Evolutionary conservation across 371 early-diverging fungal genomes (phyloP).

Genomic region (Dinochytrium kinnereticum): DNA sequence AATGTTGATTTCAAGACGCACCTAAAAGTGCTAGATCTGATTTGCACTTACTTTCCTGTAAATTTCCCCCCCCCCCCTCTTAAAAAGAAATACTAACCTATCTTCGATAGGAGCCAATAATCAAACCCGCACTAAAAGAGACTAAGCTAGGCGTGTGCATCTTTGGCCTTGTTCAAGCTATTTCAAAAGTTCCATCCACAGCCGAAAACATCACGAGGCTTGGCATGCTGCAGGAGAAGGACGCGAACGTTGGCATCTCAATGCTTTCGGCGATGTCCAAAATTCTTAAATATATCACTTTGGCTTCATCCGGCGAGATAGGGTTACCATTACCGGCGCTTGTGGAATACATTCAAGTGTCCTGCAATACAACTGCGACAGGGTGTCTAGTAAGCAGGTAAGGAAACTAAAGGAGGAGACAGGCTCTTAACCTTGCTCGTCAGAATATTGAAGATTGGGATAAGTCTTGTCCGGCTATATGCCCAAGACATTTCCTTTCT

Average conservation of each 20-base stretch:
- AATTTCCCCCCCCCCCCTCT: too few species aligned
- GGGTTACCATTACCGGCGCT: background rate
- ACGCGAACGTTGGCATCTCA: background rate
- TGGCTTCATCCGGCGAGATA: background rate
- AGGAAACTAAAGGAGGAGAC: background rate
- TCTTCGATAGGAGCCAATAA: background rate
- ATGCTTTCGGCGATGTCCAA: background rate
- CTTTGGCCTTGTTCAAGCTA: constrained; percentile 1
- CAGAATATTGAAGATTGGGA: background rate
- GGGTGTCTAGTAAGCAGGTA: background rate
- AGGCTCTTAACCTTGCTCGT: background rate
- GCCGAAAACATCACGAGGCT: background rate
- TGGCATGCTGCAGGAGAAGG: background rate
- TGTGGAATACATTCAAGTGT: background rate
- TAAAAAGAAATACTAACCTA: background rate
- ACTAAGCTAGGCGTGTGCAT: constrained; percentile 1
- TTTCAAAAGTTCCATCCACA: background rate
- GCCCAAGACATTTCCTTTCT: background rate
- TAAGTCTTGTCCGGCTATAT: background rate
- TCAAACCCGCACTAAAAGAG: background rate
- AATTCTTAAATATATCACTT: background rate
- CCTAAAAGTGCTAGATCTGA: background rate
- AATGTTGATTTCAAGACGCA: background rate
- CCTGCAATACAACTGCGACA: background rate
- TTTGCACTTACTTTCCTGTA: constrained; percentile 1